A percentile compares a stretch with the other conserved stretches of the same genome.
phyloP scores from a whole-genome alignment of 768 basidiomycete species.

The Psilocybe azurescens region DNA sequence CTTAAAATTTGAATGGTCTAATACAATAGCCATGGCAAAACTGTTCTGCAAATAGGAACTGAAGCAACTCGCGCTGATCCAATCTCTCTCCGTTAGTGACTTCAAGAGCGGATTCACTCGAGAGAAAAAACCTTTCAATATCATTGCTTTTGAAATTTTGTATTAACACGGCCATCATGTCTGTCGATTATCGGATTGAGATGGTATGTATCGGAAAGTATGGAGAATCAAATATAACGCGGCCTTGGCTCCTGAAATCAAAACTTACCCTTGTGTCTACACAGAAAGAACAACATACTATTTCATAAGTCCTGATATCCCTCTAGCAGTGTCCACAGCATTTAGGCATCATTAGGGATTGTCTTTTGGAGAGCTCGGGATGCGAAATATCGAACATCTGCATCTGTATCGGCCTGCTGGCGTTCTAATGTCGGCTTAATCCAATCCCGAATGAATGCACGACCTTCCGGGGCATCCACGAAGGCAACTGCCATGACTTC shows the following conservation, averaged over 20 bases:
- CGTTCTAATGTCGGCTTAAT: conserved; percentile 86
- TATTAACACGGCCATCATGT: conserved; percentile 10
- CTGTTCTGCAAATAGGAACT: too few species aligned
- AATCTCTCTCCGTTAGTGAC: too few species aligned
- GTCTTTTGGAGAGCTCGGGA: conserved; percentile 75
- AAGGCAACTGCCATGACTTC: conserved; percentile 85
- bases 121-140: neutral
- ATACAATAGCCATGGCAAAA: too few species aligned
- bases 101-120: too few species aligned
- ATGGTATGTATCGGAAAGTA: conserved; percentile 1
- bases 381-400: conserved; percentile 96
- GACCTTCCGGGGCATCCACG: conserved; percentile 68
- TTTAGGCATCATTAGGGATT: conserved; percentile 15
- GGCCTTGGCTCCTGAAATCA: neutral
- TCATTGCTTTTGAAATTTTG: neutral
- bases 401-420: conserved; percentile 87
- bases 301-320: conserved; percentile 10
- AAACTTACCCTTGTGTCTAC: neutral
- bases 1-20: too few species aligned
- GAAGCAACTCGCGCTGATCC: too few species aligned
- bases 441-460: conserved; percentile 71
- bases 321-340: neutral
- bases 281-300: conserved; percentile 6
- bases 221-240: conserved; percentile 10
- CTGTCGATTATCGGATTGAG: conserved; percentile 14